A percentile compares a stretch with the other conserved stretches of the same genome.
phyloP scores from a whole-genome alignment of 202 grass and related monocot species.

The Tripidium arundinaceum region DNA sequence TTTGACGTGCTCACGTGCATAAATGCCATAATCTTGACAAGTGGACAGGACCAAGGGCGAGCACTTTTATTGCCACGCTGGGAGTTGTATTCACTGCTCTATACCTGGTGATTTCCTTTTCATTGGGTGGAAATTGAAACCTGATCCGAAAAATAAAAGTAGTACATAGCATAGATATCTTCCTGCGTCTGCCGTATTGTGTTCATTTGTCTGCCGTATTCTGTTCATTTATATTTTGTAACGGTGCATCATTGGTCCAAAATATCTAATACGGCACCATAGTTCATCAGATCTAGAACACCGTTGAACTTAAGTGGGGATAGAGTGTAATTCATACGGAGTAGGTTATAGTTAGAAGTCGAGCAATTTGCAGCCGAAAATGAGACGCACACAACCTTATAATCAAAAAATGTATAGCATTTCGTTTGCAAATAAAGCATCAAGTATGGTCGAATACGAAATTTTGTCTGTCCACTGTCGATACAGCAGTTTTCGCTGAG shows the following conservation, averaged over 20 bases:
- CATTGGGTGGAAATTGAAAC: not conserved
- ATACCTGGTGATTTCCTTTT: not conserved
- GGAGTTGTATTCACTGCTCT: not conserved
- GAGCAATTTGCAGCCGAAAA: not conserved
- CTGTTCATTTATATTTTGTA: not conserved
- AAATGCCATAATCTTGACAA: slow-evolving; percentile 3
- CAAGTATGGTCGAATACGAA: not conserved
- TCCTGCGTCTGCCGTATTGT: not conserved
- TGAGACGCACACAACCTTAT: not conserved
- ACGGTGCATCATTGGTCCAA: not conserved
- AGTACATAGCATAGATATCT: not conserved
- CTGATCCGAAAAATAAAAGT: not conserved
- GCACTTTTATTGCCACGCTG: slow-evolving; percentile 31
- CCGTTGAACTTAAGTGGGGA: not conserved
- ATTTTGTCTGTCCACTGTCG: not conserved
- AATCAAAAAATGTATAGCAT: not conserved
- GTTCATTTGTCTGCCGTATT: too few species aligned
- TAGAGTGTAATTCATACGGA: not conserved
- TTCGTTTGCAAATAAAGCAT: not conserved
- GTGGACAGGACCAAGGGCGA: not conserved
- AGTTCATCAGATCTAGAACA: not conserved
- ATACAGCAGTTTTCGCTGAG: not conserved
- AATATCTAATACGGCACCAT: not conserved
- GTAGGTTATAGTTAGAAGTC: not conserved
- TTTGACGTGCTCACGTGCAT: slow-evolving; percentile 16